A percentile compares a stretch with the other conserved stretches of the same genome.
These are phyloP conservation scores for Melaleuca quinquenervia DNA, from an alignment of 345 rosid species.

Conservation along the genomic window DNA sequence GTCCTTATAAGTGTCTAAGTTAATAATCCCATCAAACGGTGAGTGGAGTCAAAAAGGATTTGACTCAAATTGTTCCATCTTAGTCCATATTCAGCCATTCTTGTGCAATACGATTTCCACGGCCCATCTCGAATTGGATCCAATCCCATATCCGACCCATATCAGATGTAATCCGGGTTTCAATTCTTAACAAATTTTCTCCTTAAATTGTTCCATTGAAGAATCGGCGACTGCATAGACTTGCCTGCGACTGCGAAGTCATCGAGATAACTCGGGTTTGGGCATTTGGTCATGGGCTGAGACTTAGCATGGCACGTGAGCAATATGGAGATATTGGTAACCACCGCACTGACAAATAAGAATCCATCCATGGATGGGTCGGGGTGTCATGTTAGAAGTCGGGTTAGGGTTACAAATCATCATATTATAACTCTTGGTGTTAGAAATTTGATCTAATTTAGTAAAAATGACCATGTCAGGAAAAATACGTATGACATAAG, in stretches of 20 bases:
- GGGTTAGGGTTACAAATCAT: neutral
- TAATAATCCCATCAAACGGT: neutral
- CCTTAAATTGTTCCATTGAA: neutral
- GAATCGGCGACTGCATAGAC: neutral
- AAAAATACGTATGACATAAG: too few species aligned
- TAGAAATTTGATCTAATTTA: too few species aligned
- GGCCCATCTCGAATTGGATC: rapidly evolving
- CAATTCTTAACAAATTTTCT: neutral
- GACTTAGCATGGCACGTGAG: neutral
- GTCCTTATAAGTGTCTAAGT: neutral
- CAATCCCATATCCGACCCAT: neutral
- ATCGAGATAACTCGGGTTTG: neutral
- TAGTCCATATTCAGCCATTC: neutral
- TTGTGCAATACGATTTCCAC: neutral
- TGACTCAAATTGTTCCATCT: neutral
- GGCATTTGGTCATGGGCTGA: neutral
- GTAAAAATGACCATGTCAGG: too few species aligned
- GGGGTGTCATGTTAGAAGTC: neutral
- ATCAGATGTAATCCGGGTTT: neutral
- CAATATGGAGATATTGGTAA: neutral
- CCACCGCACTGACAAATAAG: rapidly evolving
- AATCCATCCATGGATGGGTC: neutral
- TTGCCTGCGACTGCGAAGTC: neutral
- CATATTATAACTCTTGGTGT: neutral
- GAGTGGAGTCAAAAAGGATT: too few species aligned